Percentiles rank a stretch among this genome's conserved stretches.
Conservation (phyloP, 352 stramenopile genomes). For the Peronospora tabacina region DNA sequence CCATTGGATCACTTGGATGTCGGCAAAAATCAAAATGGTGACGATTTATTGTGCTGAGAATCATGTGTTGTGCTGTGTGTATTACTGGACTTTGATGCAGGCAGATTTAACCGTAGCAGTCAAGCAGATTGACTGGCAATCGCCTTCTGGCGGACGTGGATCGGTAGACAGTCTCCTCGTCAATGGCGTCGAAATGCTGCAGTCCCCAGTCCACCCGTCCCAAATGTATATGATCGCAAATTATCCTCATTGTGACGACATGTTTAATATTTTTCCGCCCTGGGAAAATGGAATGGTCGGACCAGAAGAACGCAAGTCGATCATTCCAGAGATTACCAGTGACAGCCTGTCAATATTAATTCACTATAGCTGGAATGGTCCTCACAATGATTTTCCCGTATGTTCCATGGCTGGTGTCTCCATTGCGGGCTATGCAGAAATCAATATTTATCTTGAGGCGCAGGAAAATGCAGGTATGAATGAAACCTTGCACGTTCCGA, state of each 20-base stretch:
- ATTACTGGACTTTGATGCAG: conserved; percentile 22
- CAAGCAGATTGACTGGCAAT: conserved; percentile 81
- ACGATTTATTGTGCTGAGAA: not conserved
- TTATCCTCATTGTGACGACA: conserved; percentile 81
- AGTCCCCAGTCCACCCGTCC: conserved; percentile 44
- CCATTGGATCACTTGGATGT: not conserved
- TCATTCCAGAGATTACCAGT: conserved; percentile 44
- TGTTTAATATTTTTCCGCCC: conserved; percentile 77
- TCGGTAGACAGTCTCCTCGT: conserved; percentile 53
- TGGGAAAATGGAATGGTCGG: conserved; percentile 71
- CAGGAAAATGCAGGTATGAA: conserved; percentile 63
- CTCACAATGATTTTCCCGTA: conserved; percentile 42
- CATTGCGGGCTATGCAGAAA: conserved; percentile 61
- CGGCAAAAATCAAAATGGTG: not conserved
- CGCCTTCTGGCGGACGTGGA: conserved; percentile 38
- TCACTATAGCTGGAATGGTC: conserved; percentile 51
- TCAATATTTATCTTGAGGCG: conserved; percentile 76
- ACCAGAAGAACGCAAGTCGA: conserved; percentile 48
- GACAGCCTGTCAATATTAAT: conserved; percentile 41
- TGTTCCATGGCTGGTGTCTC: conserved; percentile 79
- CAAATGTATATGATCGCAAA: conserved; percentile 55
- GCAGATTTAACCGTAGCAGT: conserved; percentile 65
- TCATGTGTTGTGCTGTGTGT: conserved; percentile 4
- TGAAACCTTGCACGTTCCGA: not conserved
- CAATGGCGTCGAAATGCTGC: conserved; percentile 56